Conservation (phyloP, 345 rosid genomes). For the Syzygium jambos region DNA sequence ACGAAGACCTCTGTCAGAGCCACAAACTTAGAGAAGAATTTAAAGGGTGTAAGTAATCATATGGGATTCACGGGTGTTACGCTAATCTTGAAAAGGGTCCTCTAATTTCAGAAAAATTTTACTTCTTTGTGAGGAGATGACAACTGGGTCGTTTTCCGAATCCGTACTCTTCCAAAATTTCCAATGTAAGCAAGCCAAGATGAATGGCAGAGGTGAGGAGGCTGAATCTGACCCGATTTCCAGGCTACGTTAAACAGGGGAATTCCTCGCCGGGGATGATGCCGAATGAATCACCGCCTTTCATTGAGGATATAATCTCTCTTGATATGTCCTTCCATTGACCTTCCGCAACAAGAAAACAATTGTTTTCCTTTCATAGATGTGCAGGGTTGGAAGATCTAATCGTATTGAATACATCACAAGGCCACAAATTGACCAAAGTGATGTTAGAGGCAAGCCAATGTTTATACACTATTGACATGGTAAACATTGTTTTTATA, state of each 20-base stretch:
- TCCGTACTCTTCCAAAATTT: not conserved
- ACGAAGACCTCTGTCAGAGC: not conserved
- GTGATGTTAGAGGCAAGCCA: not conserved
- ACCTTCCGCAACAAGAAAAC: not conserved
- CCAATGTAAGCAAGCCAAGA: not conserved
- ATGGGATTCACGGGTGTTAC: not conserved
- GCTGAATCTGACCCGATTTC: not conserved
- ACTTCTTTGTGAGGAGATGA: not conserved
- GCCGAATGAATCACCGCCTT: not conserved
- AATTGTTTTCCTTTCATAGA: not conserved
- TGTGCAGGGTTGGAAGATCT: not conserved
- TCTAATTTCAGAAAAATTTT: not conserved
- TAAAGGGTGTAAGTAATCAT: not conserved
- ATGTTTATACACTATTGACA: not conserved
- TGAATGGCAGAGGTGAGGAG: not conserved
- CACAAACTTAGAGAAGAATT: not conserved
- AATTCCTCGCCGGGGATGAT: not conserved
- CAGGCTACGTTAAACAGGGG: not conserved
- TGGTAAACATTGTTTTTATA: not conserved
- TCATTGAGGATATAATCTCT: not conserved
- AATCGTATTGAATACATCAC: not conserved
- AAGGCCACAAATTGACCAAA: not conserved
- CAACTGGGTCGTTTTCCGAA: not conserved
- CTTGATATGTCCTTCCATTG: not conserved
- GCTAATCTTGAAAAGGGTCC: not conserved